Percentiles rank a stretch among this genome's conserved stretches.
phyloP scores from a whole-genome alignment of 805 yeast genomes.

The Candida verbasci region DNA sequence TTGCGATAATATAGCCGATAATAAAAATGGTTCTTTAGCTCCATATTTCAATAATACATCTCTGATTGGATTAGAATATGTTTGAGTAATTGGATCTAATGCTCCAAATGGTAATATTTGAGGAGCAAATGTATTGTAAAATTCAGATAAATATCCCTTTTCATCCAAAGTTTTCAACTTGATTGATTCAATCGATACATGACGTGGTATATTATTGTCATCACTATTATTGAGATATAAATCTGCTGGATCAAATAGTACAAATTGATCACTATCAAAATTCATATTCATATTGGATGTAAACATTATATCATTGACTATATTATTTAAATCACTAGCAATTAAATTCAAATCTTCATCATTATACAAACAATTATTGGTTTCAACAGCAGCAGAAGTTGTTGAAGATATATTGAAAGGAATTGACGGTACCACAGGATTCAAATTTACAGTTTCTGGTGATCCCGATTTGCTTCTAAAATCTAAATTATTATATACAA shows the following conservation, averaged over 20 bases:
- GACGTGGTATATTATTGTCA: conserved; percentile 14
- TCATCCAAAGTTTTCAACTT: conserved; percentile 25
- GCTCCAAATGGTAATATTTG: conserved; percentile 36
- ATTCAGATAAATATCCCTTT: conserved; percentile 27
- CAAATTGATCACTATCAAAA: conserved; percentile 1
- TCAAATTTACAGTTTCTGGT: too few species aligned
- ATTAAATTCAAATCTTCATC: conserved; percentile 30
- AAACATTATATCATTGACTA: conserved; percentile 36
- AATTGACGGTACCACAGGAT: neutral
- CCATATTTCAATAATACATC: conserved; percentile 62
- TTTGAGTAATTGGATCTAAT: conserved; percentile 21
- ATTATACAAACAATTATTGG: conserved; percentile 9
- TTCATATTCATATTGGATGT: conserved; percentile 11
- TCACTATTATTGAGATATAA: conserved; percentile 1
- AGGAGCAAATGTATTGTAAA: conserved; percentile 31
- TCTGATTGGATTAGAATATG: conserved; percentile 48
- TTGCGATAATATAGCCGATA: conserved; percentile 69
- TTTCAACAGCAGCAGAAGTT: conserved; percentile 2
- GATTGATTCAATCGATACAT: conserved; percentile 27
- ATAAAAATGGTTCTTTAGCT: conserved; percentile 53
- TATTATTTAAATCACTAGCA: conserved; percentile 37
- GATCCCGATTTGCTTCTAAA: neutral
- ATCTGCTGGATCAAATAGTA: conserved; percentile 4
- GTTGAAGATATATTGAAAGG: conserved; percentile 5
- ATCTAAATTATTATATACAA: neutral